Percentiles rank a stretch among this genome's conserved stretches.
phyloP scores from a whole-genome alignment of 2,329 filamentous ascomycete genomes.

The Fusarium abutilonis region DNA sequence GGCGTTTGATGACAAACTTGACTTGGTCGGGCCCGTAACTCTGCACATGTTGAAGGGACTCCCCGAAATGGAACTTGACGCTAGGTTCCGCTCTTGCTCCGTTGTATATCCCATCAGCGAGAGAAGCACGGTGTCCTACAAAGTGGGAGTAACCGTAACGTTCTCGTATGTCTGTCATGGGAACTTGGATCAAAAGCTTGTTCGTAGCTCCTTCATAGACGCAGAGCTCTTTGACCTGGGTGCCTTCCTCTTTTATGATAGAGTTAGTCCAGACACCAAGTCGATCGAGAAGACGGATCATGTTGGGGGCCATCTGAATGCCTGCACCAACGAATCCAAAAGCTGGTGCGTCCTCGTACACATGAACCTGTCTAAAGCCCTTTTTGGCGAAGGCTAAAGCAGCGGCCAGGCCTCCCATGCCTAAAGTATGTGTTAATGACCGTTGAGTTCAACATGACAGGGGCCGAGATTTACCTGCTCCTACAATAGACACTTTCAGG shows the following conservation, averaged over 20 bases:
- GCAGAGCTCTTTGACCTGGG: conserved; percentile 8
- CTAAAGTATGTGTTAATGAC: background rate
- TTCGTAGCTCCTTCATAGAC: conserved; percentile 9
- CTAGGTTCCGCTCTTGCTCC: conserved; percentile 16
- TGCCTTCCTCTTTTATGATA: conserved; percentile 6
- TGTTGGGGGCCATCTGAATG: conserved; percentile 31
- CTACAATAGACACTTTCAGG: conserved; percentile 15
- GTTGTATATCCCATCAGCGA: conserved; percentile 12
- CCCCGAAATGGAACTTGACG: conserved; percentile 17
- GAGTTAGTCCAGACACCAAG: conserved; percentile 24
- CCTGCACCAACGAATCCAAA: conserved; percentile 29
- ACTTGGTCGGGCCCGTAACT: background rate
- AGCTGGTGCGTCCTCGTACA: conserved; percentile 26
- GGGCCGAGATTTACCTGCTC: conserved; percentile 5
- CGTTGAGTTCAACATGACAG: too few relatives aligned
- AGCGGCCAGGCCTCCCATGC: conserved; percentile 27
- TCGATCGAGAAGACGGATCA: conserved; percentile 20
- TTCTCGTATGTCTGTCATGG: conserved; percentile 11
- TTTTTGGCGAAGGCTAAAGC: conserved; percentile 28
- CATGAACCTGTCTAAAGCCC: conserved; percentile 24
- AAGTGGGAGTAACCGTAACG: conserved; percentile 24
- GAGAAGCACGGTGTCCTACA: conserved; percentile 21
- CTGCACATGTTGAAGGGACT: conserved; percentile 13
- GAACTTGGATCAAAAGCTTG: background rate
- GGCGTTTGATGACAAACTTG: background rate